Evolutionary conservation across 176 grass and related monocot species (phyloP).

Genomic region (Carex littledalei): DNA sequence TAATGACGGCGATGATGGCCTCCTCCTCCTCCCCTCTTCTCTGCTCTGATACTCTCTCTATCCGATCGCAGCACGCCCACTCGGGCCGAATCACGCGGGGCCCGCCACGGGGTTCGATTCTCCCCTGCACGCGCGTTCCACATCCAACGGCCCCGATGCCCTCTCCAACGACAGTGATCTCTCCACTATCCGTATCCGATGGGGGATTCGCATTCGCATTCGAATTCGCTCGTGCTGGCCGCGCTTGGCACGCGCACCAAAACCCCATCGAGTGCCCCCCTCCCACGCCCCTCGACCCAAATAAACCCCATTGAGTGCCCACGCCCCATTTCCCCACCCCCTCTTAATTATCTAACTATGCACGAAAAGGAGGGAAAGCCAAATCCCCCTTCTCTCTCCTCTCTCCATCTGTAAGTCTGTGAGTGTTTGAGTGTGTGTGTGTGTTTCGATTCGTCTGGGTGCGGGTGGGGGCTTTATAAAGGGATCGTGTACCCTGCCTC

Average conservation of each 20-base stretch:
- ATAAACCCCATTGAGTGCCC: constrained; percentile 24
- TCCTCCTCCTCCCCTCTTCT: neutral
- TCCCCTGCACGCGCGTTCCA: constrained; percentile 17
- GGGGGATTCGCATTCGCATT: neutral
- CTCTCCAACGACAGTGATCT: neutral
- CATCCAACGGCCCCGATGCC: neutral
- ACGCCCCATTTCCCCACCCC: neutral
- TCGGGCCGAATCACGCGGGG: constrained; percentile 2
- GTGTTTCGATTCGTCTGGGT: neutral
- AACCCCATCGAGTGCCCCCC: constrained; percentile 27
- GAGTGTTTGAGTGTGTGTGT: neutral
- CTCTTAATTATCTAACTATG: constrained; percentile 22
- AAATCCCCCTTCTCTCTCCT: neutral
- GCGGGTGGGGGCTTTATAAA: constrained; percentile 14
- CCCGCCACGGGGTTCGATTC: constrained; percentile 28
- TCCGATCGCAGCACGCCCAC: constrained; percentile 39
- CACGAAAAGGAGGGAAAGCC: constrained; percentile 26
- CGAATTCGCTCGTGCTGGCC: neutral
- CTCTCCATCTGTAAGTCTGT: neutral
- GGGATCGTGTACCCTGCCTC: neutral
- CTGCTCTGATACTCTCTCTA: neutral
- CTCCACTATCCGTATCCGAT: neutral
- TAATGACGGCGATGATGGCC: constrained; percentile 32
- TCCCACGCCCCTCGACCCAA: constrained; percentile 29
- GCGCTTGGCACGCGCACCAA: constrained; percentile 29